Evolutionary conservation across 2,329 filamentous ascomycete species (phyloP).

Genomic region (Fusarium begoniae): DNA sequence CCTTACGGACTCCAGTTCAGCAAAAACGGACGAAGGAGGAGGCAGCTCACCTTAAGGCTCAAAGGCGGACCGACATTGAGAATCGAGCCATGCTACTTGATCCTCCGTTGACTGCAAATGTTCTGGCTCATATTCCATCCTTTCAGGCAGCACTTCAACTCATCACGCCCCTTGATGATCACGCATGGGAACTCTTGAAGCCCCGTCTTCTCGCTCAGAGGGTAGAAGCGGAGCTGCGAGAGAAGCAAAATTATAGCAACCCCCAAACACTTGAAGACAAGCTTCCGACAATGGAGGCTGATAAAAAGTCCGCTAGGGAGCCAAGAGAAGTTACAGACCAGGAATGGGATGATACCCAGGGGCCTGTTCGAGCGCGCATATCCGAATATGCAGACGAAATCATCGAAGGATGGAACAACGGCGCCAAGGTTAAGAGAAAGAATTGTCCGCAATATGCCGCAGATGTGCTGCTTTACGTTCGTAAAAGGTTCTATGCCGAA

Average conservation of each 20-base stretch:
- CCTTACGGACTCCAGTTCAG: constrained; percentile 25
- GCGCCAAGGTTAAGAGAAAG: constrained; percentile 69
- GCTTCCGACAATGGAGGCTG: not conserved
- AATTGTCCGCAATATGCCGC: constrained; percentile 75
- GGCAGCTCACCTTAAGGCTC: constrained; percentile 69
- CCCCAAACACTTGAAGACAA: constrained; percentile 49
- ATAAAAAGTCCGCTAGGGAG: constrained; percentile 1
- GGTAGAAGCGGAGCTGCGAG: constrained; percentile 68
- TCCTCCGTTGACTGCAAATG: constrained; percentile 69
- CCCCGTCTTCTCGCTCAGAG: constrained; percentile 74
- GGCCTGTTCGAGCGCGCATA: constrained; percentile 71
- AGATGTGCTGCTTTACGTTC: constrained; percentile 74
- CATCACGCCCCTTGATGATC: constrained; percentile 71
- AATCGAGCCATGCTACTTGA: constrained; percentile 71
- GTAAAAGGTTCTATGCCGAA: constrained; percentile 71
- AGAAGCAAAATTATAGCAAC: constrained; percentile 52
- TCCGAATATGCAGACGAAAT: constrained; percentile 74
- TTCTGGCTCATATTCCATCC: constrained; percentile 75
- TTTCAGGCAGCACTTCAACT: constrained; percentile 80
- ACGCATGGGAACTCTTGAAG: constrained; percentile 74
- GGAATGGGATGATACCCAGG: constrained; percentile 77
- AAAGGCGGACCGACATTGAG: constrained; percentile 76
- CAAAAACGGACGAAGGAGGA: constrained; percentile 68
- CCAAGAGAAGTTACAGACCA: constrained; percentile 67
- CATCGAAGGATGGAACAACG: constrained; percentile 73